Conservation (phyloP, 2,329 filamentous ascomycete genomes). For the Microdochium paspali region DNA sequence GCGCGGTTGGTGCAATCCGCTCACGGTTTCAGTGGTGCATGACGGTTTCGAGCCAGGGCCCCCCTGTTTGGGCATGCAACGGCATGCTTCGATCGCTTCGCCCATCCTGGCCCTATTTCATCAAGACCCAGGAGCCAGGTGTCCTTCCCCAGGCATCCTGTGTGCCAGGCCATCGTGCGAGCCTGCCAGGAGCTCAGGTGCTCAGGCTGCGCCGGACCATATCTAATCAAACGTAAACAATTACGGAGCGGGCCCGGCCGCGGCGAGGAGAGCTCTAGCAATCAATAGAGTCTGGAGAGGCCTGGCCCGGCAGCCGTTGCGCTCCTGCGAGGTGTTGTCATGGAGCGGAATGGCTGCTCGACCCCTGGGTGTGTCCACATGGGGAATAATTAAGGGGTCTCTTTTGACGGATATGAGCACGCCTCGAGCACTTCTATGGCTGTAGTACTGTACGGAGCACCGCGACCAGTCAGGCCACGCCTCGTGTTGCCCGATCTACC, state of each 20-base stretch:
- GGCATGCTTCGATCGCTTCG: neutral
- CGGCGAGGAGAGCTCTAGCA: neutral
- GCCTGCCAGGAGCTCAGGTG: too few relatives aligned
- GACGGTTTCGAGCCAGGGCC: neutral
- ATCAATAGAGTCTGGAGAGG: too few relatives aligned
- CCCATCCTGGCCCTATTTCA: neutral
- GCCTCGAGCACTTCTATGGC: too few relatives aligned
- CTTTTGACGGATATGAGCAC: too few relatives aligned
- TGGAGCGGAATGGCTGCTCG: neutral
- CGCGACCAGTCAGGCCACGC: neutral
- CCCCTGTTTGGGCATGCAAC: too few relatives aligned
- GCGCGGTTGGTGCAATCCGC: neutral
- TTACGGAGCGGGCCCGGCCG: neutral
- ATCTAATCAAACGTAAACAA: neutral
- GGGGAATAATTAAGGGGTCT: conserved; percentile 1
- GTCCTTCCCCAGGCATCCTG: too few relatives aligned
- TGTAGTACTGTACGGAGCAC: neutral
- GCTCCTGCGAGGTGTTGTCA: too few relatives aligned
- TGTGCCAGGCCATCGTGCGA: too few relatives aligned
- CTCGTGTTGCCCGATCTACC: neutral
- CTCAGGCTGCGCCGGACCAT: too few relatives aligned
- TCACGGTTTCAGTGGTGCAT: neutral
- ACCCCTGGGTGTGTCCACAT: neutral
- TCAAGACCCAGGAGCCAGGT: too few relatives aligned
- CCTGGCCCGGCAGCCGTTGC: too few relatives aligned